Conservation (phyloP, 352 stramenopile genomes). For the Globisporangium solare region DNA sequence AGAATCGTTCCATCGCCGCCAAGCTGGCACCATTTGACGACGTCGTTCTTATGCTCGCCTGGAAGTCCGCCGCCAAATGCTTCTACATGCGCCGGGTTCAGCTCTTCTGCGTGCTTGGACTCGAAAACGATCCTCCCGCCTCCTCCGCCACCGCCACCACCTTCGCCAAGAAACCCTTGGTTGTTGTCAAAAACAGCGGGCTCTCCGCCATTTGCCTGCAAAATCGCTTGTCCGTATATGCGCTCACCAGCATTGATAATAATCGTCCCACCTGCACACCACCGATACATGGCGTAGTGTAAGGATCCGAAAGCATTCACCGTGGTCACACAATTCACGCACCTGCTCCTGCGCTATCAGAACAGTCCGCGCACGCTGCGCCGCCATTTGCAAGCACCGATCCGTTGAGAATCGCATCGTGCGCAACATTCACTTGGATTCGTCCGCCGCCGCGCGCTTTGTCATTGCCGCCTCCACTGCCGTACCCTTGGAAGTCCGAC, state of each 20-base stretch:
- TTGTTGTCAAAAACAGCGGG: slow-evolving; percentile 31
- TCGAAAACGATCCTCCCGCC: slow-evolving; percentile 55
- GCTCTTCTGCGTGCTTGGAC: slow-evolving; percentile 32
- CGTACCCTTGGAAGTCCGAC: slow-evolving; percentile 77
- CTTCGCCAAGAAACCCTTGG: slow-evolving; percentile 16
- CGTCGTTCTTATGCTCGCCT: slow-evolving; percentile 18
- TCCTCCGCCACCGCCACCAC: slow-evolving; percentile 51
- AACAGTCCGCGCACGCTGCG: slow-evolving; percentile 38
- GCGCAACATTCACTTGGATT: slow-evolving; percentile 36
- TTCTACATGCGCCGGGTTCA: slow-evolving; percentile 32
- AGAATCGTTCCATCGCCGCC: slow-evolving; percentile 75
- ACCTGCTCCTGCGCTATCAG: slow-evolving; percentile 60
- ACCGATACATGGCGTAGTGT: background rate
- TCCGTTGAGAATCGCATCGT: slow-evolving; percentile 54
- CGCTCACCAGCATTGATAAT: slow-evolving; percentile 26
- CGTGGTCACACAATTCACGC: background rate
- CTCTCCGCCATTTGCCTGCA: slow-evolving; percentile 52
- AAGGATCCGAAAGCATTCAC: background rate
- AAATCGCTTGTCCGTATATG: slow-evolving; percentile 35
- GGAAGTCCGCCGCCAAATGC: slow-evolving; percentile 46
- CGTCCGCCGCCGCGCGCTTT: slow-evolving; percentile 55
- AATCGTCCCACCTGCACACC: slow-evolving; percentile 39
- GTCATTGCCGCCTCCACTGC: slow-evolving; percentile 69
- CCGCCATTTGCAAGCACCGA: slow-evolving; percentile 63
- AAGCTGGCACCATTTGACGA: slow-evolving; percentile 73